Base-by-base conservation (phyloP, 305 asterid species). In the Fraxinus floribunda region DNA sequence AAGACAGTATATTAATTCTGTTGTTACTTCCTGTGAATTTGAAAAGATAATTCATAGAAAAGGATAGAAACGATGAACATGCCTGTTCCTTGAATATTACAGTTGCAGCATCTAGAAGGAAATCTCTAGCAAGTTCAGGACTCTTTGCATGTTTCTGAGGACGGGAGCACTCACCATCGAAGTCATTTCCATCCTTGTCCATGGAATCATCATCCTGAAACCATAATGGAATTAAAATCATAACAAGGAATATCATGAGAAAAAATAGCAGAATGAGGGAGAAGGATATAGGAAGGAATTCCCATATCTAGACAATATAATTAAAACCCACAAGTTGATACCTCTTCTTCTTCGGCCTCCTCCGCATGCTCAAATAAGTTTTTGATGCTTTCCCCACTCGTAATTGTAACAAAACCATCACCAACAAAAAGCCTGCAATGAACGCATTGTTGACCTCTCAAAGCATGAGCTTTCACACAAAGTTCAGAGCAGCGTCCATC, bases 301-400 rank as follows among this genome's bases (percentile, higher is more conserved):
- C 73, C 64, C 38, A 66, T 32, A 44, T 24, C 57, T 78, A 30
- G 32, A 49, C 35, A 76, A 29, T 41, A 55, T 75, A 77, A 55
- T 34, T 16, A 66, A 66, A 78, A 74, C 78, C 66, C 66, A 55
- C 29, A 75, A 34, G 84, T 77, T 62, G 72, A 73, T 86, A 94
- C 99, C 98, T 97, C 99, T 87, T 95, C 99, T 90, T 97, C 99
- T 89, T 97, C 98, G 26, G 97, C 97, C 88, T 93, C 98, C 91
- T 94, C 98, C 60, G 98, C 99, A 88, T 93, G 99, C 88, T 93
- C 99, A 89, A 94, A 93, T 88, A 95, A 94, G 88, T 91, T 90
- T 84, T 88, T 88, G 80, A 97, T 91, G 88, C 91, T 92, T 84
- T 91, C 94, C 76, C 97, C 98, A 75, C 91, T 88, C 60, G 90